Base-by-base conservation (phyloP, 2,329 filamentous ascomycete species). In the Botrytis deweyae region DNA sequence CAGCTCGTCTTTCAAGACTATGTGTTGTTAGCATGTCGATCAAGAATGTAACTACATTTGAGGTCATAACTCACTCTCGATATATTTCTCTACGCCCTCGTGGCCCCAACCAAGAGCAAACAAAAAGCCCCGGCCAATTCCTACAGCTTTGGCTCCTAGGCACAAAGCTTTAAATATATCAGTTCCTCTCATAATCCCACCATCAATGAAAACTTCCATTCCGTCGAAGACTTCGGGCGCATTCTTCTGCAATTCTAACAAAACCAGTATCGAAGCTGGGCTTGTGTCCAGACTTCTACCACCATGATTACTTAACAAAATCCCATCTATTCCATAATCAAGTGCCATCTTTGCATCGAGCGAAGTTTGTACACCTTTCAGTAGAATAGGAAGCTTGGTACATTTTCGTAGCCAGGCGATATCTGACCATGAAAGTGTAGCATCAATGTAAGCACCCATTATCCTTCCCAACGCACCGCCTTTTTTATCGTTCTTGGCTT, bases 331-430 rank as follows among this genome's bases (percentile, higher is more conserved):
- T 0, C 89, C 90, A 20, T 85, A 79, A 70, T 91, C 85, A 52
- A 90, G 85, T 3, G 89, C 89, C 76, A 84, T 85, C 70, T 85
- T 83, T 22, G 91, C 91, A 80, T 94, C 92, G 59, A 85, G 84
- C 0, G 88, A 87, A 22, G 87, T 88, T 82, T 93, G 90, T n/a
- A 94, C 88, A 0, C 91, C 91, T 81, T 93, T 94, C 40, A 93
- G 67, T 76, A 90, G 83, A 84, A 93, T 77, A 78, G 89, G 83
- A 12, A 89, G 84, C 1, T 82, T 85, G 46, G 88, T 86, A 73
- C 84, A 82, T 80, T 84, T 86, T 83, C 90, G 88, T 36, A 93
- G 79, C 90, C 91, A 93, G 7, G 85, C 83, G 1, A 93, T 84
- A 79, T 92, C 91, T 63, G 87, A 85, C 91, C 91, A 93, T 12